Evolutionary conservation across 164 flowering plant species (phyloP).

Genomic region (Vitis labrusca): DNA sequence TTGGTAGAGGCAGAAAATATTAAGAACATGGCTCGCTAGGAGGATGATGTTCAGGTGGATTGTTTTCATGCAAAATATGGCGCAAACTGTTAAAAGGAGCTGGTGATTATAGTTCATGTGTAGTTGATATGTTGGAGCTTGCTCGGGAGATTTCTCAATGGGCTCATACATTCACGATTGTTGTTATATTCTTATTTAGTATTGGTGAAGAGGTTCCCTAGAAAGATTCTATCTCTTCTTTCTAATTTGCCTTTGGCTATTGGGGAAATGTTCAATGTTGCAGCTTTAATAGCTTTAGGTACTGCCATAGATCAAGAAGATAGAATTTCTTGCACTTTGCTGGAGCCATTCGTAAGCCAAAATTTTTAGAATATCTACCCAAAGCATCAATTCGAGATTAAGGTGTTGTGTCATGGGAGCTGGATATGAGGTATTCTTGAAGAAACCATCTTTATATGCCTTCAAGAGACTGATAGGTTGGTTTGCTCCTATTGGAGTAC

Average conservation of each 20-base stretch:
- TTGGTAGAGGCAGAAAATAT: too few relatives aligned
- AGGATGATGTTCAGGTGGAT: too few relatives aligned
- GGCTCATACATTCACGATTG: slow-evolving; percentile 88
- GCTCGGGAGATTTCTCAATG: slow-evolving; percentile 92
- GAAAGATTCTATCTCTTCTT: slow-evolving; percentile 52
- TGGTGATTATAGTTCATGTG: slow-evolving; percentile 96
- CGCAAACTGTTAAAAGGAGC: slow-evolving; percentile 69
- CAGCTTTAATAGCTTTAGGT: slow-evolving; percentile 92
- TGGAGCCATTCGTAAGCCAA: slow-evolving; percentile 73
- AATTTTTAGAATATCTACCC: slow-evolving; percentile 67
- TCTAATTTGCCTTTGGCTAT: slow-evolving; percentile 89
- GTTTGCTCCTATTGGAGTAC: slow-evolving; percentile 95
- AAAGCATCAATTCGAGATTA: slow-evolving; percentile 76
- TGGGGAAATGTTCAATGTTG: slow-evolving; percentile 79
- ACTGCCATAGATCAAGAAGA: slow-evolving; percentile 20
- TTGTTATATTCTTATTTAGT: slow-evolving; percentile 84
- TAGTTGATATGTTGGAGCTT: slow-evolving; percentile 94
- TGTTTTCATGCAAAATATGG: too few relatives aligned
- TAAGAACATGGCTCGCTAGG: too few relatives aligned
- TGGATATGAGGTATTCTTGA: too few relatives aligned
- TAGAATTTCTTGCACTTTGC: slow-evolving; percentile 74
- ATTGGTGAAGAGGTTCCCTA: slow-evolving; percentile 51
- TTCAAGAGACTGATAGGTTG: too few relatives aligned
- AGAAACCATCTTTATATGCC: too few relatives aligned
- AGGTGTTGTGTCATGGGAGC: slow-evolving; percentile 87